phyloP scores from a whole-genome alignment of 2,329 filamentous ascomycete genomes.

The Dactylonectria estremocensis region DNA sequence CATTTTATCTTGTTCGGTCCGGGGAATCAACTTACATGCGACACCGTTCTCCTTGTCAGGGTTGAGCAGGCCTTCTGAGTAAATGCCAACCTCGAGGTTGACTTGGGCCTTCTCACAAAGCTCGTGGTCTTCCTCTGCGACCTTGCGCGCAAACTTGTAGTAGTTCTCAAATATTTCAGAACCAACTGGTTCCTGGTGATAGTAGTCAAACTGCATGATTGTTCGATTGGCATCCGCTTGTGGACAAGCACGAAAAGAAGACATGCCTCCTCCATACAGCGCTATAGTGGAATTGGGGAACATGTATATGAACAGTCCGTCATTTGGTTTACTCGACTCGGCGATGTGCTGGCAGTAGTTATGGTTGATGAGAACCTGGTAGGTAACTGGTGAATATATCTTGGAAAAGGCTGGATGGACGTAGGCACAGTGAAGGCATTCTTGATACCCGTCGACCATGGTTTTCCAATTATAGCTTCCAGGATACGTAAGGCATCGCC shows the following conservation, averaged over 20 bases:
- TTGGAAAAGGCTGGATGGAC: conserved; percentile 70
- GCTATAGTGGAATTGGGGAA: conserved; percentile 70
- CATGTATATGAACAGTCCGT: conserved; percentile 71
- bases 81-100: conserved; percentile 68
- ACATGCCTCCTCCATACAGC: conserved; percentile 72
- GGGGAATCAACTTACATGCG: conserved; percentile 29
- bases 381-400: conserved; percentile 69
- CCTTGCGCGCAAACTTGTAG: conserved; percentile 69
- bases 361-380: conserved; percentile 67
- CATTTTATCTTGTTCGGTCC: background rate
- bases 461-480: conserved; percentile 65
- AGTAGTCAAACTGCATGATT: conserved; percentile 73
- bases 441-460: conserved; percentile 48
- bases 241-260: conserved; percentile 69
- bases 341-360: conserved; percentile 72
- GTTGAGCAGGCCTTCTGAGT: conserved; percentile 69
- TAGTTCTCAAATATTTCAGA: conserved; percentile 69
- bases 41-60: conserved; percentile 70
- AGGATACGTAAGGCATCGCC: conserved; percentile 68
- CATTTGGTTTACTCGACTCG: conserved; percentile 65
- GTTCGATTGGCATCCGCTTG: conserved; percentile 64
- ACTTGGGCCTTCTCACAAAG: conserved; percentile 70
- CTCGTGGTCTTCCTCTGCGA: conserved; percentile 70
- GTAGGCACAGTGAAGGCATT: conserved; percentile 72
- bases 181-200: conserved; percentile 62